Evolutionary conservation across 2,329 filamentous ascomycete genomes (phyloP).

Genomic region (Ustilaginoidea virens): DNA sequence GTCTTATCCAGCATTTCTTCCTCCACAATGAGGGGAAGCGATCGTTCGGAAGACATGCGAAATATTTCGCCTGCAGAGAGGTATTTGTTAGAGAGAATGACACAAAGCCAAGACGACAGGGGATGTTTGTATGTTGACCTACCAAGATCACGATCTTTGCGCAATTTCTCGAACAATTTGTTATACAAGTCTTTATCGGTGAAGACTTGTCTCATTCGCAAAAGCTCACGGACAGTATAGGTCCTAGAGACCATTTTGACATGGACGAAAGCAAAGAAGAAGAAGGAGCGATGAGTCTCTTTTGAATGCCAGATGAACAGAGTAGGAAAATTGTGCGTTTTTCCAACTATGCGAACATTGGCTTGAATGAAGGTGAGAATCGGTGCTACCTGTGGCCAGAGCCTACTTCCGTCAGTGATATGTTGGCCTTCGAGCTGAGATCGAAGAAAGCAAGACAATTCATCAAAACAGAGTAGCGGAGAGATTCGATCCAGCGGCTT

Average conservation of each 20-base stretch:
- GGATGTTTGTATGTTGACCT: constrained; percentile 5
- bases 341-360: constrained; percentile 9
- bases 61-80: constrained; percentile 15
- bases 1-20: constrained; percentile 13
- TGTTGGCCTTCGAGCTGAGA: constrained; percentile 13
- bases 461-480: constrained; percentile 5
- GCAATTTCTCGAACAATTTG: constrained; percentile 18
- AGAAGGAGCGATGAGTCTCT: constrained; percentile 20
- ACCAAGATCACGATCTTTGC: constrained; percentile 26
- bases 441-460: constrained; percentile 11
- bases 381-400: constrained; percentile 15
- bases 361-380: constrained; percentile 19
- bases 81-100: not conserved
- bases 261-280: constrained; percentile 23
- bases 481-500: constrained; percentile 13
- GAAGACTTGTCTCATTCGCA: constrained; percentile 17
- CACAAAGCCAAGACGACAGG: not conserved
- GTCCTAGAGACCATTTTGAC: constrained; percentile 25
- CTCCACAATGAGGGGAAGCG: constrained; percentile 17
- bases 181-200: constrained; percentile 13
- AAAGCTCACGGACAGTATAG: constrained; percentile 30
- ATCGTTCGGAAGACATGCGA: constrained; percentile 11
- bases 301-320: constrained; percentile 23
- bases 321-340: constrained; percentile 17
- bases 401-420: constrained; percentile 14